phyloP scores from a whole-genome alignment of 345 rosid genomes.

The Combretum micranthum region DNA sequence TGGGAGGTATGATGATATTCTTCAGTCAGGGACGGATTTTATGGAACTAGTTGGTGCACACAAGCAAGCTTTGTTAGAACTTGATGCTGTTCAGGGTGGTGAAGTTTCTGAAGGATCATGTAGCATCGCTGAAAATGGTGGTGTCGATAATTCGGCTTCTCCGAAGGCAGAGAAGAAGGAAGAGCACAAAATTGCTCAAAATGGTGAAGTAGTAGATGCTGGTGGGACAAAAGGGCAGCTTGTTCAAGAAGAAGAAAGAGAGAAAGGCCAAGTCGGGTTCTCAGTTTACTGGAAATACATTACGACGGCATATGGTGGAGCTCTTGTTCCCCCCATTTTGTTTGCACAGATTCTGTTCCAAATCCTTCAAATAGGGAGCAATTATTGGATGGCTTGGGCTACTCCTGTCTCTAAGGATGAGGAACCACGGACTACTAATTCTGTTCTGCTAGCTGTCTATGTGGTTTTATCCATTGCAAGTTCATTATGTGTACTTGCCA shows the following conservation, averaged over 20 bases:
- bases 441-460: conserved; percentile 42
- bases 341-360: conserved; percentile 57
- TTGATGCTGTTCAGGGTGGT: conserved; percentile 34
- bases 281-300: conserved; percentile 57
- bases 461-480: conserved; percentile 51
- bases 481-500: conserved; percentile 42
- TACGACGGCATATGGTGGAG: conserved; percentile 66
- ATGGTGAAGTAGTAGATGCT: conserved; percentile 28
- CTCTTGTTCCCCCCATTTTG: conserved; percentile 60
- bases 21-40: conserved; percentile 57
- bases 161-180: conserved; percentile 8
- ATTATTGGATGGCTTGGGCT: conserved; percentile 89
- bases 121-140: conserved; percentile 15
- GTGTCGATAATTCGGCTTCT: neutral
- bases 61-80: conserved; percentile 45
- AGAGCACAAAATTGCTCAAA: conserved; percentile 23
- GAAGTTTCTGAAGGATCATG: conserved; percentile 18
- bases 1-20: conserved; percentile 61
- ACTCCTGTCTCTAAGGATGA: conserved; percentile 50
- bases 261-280: conserved; percentile 70
- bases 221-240: conserved; percentile 43
- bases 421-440: conserved; percentile 39
- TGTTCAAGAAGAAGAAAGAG: conserved; percentile 77
- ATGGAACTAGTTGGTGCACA: conserved; percentile 80
- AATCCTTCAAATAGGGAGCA: conserved; percentile 69